Percentiles rank a stretch among this genome's conserved stretches.
Conservation (phyloP, 2,329 filamentous ascomycete genomes). For the Phialophora expanda region DNA sequence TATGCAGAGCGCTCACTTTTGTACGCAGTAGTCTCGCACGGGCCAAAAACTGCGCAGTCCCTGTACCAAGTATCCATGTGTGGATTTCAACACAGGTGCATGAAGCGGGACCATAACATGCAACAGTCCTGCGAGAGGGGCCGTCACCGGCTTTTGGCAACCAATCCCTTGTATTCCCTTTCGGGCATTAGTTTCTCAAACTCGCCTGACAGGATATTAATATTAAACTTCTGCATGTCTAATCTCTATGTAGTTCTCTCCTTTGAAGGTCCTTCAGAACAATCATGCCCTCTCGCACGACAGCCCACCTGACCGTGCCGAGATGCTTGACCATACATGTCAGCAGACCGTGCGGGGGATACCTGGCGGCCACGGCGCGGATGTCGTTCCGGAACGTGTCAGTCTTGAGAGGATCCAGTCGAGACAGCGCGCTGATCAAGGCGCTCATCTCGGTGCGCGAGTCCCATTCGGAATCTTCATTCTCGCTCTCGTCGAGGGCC, state of each 20-base stretch:
- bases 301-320: constrained; percentile 14
- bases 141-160: too few species aligned
- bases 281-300: constrained; percentile 12
- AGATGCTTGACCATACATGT: constrained; percentile 17
- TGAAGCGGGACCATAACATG: too few species aligned
- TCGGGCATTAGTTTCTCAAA: too few species aligned
- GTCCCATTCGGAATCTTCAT: background rate
- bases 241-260: background rate
- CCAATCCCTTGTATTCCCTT: too few species aligned
- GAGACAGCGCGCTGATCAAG: background rate
- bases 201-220: too few species aligned
- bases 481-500: background rate
- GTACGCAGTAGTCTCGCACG: too few species aligned
- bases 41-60: too few species aligned
- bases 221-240: background rate
- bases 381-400: background rate
- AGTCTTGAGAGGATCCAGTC: background rate
- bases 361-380: background rate
- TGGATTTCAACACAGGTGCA: too few species aligned
- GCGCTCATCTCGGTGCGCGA: background rate
- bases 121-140: too few species aligned
- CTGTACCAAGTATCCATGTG: too few species aligned
- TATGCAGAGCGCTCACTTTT: too few species aligned
- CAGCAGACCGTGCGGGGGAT: background rate
- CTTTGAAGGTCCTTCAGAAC: constrained; percentile 6